Conservation (phyloP, 2,329 filamentous ascomycete species). For the Microascus cirrosus region DNA sequence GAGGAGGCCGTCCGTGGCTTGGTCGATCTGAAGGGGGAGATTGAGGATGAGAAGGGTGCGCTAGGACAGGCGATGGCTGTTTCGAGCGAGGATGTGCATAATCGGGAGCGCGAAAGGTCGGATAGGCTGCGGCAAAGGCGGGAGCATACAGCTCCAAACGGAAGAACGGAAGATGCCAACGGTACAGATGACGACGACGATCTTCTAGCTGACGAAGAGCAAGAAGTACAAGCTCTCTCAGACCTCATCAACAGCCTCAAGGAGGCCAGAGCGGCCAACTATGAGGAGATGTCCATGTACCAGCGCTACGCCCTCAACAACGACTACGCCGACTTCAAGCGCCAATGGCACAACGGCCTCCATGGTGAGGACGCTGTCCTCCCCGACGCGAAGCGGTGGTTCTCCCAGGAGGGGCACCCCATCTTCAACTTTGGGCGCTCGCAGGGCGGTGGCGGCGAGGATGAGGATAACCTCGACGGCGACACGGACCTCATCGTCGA, state of each 20-base stretch:
- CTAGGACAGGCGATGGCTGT: conserved; percentile 22
- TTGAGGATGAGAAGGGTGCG: conserved; percentile 35
- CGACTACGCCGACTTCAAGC: conserved; percentile 49
- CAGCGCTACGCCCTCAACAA: conserved; percentile 44
- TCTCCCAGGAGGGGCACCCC: conserved; percentile 32
- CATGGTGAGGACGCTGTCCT: conserved; percentile 37
- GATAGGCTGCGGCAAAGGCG: conserved; percentile 7
- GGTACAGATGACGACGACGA: conserved; percentile 11
- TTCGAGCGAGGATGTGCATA: conserved; percentile 6
- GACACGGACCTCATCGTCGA: conserved; percentile 61
- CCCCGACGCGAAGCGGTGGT: conserved; percentile 44
- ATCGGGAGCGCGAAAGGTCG: conserved; percentile 5
- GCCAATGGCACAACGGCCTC: conserved; percentile 42
- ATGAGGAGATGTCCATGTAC: conserved; percentile 26
- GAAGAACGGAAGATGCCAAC: conserved; percentile 8
- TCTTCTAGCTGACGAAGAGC: conserved; percentile 14
- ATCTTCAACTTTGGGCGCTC: conserved; percentile 12
- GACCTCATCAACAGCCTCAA: conserved; percentile 23
- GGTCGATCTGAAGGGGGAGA: conserved; percentile 35
- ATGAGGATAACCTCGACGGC: conserved; percentile 22
- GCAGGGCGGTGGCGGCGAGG: conserved; percentile 20
- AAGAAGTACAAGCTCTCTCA: conserved; percentile 9
- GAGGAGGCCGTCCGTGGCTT: conserved; percentile 34
- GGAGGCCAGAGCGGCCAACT: conserved; percentile 26
- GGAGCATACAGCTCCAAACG: conserved; percentile 7